phyloP scores from a whole-genome alignment of 257 asterid species.

The Galeopsis tetrahit region DNA sequence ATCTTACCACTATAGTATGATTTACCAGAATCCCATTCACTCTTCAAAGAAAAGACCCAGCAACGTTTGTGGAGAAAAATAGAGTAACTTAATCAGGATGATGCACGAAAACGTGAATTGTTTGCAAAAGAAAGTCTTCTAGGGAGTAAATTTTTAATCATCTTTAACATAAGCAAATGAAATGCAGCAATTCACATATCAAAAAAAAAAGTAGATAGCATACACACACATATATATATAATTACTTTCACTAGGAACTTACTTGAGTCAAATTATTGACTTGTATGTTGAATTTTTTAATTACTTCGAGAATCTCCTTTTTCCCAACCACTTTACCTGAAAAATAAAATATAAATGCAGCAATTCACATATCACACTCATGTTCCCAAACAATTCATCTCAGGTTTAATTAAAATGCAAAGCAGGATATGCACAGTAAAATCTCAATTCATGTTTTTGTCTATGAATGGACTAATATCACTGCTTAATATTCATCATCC shows the following conservation, averaged over 20 bases:
- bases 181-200: too few species aligned
- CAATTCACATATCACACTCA: conserved; percentile 10
- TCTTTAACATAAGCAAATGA: neutral
- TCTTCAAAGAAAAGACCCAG: conserved; percentile 3
- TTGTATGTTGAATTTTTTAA: conserved; percentile 87
- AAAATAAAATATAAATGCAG: conserved; percentile 19
- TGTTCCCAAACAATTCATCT: conserved; percentile 14
- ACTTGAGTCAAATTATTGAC: conserved; percentile 95
- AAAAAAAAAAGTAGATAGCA: too few species aligned
- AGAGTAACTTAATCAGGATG: conserved; percentile 16
- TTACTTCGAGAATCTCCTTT: conserved; percentile 65
- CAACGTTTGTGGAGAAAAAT: conserved; percentile 4
- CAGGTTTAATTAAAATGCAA: conserved; percentile 26
- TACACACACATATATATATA: neutral
- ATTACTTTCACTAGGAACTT: conserved; percentile 42
- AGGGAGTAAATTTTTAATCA: neutral
- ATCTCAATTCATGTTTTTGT: neutral
- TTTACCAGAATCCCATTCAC: neutral
- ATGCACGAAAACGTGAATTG: neutral
- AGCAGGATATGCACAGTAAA: conserved; percentile 4
- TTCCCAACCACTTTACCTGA: conserved; percentile 74
- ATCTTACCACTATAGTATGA: conserved; percentile 3
- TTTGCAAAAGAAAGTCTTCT: neutral
- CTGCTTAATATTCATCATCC: conserved; percentile 3
- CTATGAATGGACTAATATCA: neutral